A percentile compares a stretch with the other conserved stretches of the same genome.
Evolutionary conservation across 345 rosid genomes (phyloP).

Genomic region (Rhodamnia argentea): DNA sequence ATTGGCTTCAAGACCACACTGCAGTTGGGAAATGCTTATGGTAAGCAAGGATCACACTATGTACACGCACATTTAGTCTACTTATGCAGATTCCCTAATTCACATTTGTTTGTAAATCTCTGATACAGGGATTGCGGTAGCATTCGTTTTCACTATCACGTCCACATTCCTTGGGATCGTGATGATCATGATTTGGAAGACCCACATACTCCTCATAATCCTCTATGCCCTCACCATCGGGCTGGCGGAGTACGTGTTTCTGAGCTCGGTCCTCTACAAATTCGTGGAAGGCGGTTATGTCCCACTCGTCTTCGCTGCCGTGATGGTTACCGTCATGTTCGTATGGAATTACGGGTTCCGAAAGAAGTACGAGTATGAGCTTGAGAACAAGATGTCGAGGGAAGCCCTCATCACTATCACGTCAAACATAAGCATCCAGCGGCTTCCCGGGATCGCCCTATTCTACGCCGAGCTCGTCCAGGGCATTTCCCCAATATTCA

Average conservation of each 20-base stretch:
- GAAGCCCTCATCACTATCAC: neutral
- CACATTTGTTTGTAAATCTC: neutral
- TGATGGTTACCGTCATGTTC: constrained; percentile 16
- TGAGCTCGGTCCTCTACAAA: constrained; percentile 22
- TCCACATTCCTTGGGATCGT: neutral
- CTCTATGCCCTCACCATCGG: constrained; percentile 8
- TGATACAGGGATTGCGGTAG: constrained; percentile 21
- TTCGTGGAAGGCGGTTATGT: constrained; percentile 22
- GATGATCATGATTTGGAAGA: constrained; percentile 24
- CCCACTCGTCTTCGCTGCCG: constrained; percentile 10
- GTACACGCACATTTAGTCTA: neutral
- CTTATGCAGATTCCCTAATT: neutral
- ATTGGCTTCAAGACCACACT: constrained; percentile 19
- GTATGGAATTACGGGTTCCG: constrained; percentile 16
- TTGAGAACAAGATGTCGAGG: constrained; percentile 3
- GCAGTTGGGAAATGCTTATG: constrained; percentile 25
- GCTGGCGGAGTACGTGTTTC: constrained; percentile 6
- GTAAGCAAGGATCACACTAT: neutral
- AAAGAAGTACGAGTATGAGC: constrained; percentile 15
- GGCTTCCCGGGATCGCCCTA: constrained; percentile 11
- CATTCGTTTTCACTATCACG: constrained; percentile 15
- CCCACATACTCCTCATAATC: constrained; percentile 7
- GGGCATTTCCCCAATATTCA: constrained; percentile 16
- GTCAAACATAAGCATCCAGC: neutral
- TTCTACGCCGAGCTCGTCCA: constrained; percentile 22